phyloP scores from a whole-genome alignment of 73 alveolate species.

The Paramecium caudatum region DNA sequence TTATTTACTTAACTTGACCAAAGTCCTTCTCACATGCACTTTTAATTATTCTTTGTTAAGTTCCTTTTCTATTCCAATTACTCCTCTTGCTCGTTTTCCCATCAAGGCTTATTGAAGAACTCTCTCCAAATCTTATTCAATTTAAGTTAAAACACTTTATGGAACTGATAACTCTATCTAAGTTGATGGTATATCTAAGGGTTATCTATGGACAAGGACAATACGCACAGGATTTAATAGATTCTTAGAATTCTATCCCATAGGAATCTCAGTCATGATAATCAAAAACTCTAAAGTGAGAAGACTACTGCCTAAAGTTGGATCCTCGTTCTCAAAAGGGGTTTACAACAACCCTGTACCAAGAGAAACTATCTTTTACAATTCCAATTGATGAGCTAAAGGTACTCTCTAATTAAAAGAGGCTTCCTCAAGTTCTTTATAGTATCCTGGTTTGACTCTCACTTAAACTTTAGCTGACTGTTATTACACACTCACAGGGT shows the following conservation, averaged over 20 bases:
- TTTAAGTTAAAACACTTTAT: background rate
- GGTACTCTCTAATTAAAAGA: background rate
- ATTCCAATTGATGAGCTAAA: background rate
- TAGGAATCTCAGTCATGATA: slow-evolving; percentile 53
- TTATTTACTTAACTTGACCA: slow-evolving; percentile 21
- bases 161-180: slow-evolving; percentile 21
- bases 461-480: slow-evolving; percentile 22
- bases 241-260: slow-evolving; percentile 23
- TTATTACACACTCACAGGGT: slow-evolving; percentile 33
- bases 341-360: slow-evolving; percentile 22
- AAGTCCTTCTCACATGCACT: background rate
- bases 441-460: slow-evolving; percentile 57
- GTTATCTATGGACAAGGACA: slow-evolving; percentile 32
- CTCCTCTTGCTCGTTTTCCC: slow-evolving; percentile 63
- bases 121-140: background rate
- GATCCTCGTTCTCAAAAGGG: slow-evolving; percentile 28
- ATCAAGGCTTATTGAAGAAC: slow-evolving; percentile 28
- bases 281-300: slow-evolving; percentile 37
- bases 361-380: slow-evolving; percentile 1
- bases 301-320: slow-evolving; percentile 22
- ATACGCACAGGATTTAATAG: background rate
- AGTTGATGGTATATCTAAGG: slow-evolving; percentile 56
- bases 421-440: slow-evolving; percentile 8
- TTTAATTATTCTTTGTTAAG: slow-evolving; percentile 46
- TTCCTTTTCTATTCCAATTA: slow-evolving; percentile 60